Evolutionary conservation across 2,329 filamentous ascomycete species (phyloP).

Genomic region (Botrytis galanthina): DNA sequence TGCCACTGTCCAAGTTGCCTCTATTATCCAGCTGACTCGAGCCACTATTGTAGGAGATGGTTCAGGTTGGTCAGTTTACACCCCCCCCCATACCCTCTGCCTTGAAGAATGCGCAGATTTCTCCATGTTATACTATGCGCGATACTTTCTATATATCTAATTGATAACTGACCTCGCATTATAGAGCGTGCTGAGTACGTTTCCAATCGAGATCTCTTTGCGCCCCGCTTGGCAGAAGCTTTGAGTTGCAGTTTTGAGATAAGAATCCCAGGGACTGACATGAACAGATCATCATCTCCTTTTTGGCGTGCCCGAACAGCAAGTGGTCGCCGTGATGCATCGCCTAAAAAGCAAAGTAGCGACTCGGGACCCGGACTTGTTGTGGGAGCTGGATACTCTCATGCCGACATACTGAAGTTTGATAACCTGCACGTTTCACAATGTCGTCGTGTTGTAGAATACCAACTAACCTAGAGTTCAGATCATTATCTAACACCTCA

Average conservation of each 20-base stretch:
- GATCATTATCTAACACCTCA: conserved; percentile 59
- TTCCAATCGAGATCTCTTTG: conserved; percentile 16
- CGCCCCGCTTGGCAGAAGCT: conserved; percentile 16
- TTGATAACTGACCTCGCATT: conserved; percentile 1
- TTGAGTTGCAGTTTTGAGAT: not conserved
- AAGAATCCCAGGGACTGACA: conserved; percentile 7
- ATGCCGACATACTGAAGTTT: conserved; percentile 90
- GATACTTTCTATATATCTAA: not conserved
- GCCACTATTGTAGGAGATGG: conserved; percentile 76
- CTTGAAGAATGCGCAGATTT: not conserved
- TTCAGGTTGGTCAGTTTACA: conserved; percentile 87
- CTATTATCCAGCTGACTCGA: conserved; percentile 18
- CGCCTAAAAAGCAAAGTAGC: conserved; percentile 53
- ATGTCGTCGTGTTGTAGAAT: not conserved
- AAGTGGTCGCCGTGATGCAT: conserved; percentile 54
- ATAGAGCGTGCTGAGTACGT: conserved; percentile 21
- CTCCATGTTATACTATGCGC: conserved; percentile 8
- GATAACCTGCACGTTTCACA: conserved; percentile 64
- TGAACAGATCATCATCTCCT: conserved; percentile 73
- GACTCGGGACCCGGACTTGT: conserved; percentile 65
- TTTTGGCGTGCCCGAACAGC: conserved; percentile 73
- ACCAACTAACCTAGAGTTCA: conserved; percentile 35
- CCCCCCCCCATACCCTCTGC: conserved; percentile 27
- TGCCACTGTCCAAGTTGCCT: conserved; percentile 18
- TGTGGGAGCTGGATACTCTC: conserved; percentile 92